Base-by-base conservation (phyloP, 805 yeast genomes). In the Saccharomycopsis sp. region DNA sequence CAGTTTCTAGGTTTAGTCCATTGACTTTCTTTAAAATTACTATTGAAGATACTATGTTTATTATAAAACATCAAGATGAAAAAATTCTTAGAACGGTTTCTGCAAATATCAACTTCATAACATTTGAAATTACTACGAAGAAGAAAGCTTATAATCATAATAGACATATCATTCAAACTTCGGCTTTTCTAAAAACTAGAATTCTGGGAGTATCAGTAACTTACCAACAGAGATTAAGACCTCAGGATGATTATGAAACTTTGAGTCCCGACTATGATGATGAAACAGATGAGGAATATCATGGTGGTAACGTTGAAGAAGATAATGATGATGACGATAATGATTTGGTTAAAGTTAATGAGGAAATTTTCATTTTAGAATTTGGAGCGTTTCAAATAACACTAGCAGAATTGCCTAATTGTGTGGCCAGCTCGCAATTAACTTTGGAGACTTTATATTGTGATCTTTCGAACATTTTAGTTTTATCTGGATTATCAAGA, bases 21-120 rank as follows among this genome's bases (percentile, higher is more conserved):
- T 33, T 51, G 12, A 31, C 64, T 15, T 58, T 56, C 30, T 31
- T 62, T 3, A 64, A 61, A 42, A 36, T 64, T 13, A 64, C 62
- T 0, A 39, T 64, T 13, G 70, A 65, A 43, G 68, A 65, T 45
- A 59, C 68, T 2, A 56, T 57, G 15, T 5, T 63, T 15, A 51
- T 63, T 33, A 37, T 62, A 5, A 61, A 59, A 23, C 58, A 60
- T 42, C 46, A 45, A 1, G 49, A 54, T 36, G 31, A 41, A 49
- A 57, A 2, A 29, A 59, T 27, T 56, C 55, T 29, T 47, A 56
- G 44, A 51, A 64, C 17, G 45, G 62, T 14, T 51, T 59, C 42
- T 3, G 9, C 36, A 6, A 42, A 31, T 26, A 14, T 38, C 14
- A 46, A 46, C 23, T 36, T 46, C 23, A 37, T 46, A 2, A 39